Base-by-base conservation (phyloP, 495 filamentous ascomycete genomes). In the Neurospora sp. region DNA sequence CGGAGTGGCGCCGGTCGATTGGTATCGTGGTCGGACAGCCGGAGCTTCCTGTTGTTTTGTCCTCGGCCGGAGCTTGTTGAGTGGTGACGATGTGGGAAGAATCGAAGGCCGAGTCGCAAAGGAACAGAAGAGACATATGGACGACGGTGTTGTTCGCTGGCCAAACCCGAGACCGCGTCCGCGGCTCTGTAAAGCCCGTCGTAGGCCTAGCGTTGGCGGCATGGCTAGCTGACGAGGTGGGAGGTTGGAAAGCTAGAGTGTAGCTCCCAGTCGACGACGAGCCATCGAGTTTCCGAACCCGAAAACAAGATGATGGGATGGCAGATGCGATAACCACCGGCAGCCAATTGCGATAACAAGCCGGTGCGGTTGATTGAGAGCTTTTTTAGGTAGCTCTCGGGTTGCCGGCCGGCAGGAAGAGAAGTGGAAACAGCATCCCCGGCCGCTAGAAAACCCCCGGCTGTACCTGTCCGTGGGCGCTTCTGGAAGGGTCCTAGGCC, bases 41-140 rank as follows among this genome's bases (percentile, higher is more conserved):
- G 43, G 43, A 21, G n/a, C 48, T 15, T 59, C 21, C 31, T 59
- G 42, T 39, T 9, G 21, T 71, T 21, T 69, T 70, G 34, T 71
- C 70, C 39, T 70, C 11, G 72, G 11, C 54, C 69, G 75, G 21
- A 71, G 37, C 39, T 72, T 62, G 37, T 70, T 31, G 54, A 69
- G 39, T 66, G 70, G 40, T 42, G 70, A 28, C 7, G 73, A 11
- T 24, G 71, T 34, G 28, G 70, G 43, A 38, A 54, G 17, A 15
- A 24, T 37, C 19, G 72, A 21, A 42, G 70, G 39, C 39, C 54
- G 71, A 54, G 72, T 62, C 10, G 82, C 71, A 42, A 84, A 71
- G 8, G 83, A 84, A 73, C 84, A 85, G 72, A 84, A 82, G 72
- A 85, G 78, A 77, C 84, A 85, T 36, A 83, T 73, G 5, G 83